Base-by-base conservation (phyloP, 306 rosid species). In the Abrus precatorius region DNA sequence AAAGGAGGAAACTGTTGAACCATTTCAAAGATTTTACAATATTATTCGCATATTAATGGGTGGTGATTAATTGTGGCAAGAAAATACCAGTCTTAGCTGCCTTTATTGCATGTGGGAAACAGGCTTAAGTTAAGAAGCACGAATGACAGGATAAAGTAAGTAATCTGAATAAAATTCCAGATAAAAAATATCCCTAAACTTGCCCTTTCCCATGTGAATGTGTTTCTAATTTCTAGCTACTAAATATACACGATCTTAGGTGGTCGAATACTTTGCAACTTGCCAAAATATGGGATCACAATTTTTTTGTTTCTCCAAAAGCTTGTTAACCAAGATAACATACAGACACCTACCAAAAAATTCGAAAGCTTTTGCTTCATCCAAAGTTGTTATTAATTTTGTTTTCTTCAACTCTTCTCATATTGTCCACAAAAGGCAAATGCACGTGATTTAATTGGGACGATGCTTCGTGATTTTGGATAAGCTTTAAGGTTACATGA, bases 21-120 rank as follows among this genome's bases (percentile, higher is more conserved):
- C 68, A 50, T 74, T 75, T 74, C 80, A 82, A 57, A 83, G 77
- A 78, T 78, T 45, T 57, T 75, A 67, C 48, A 20, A 20, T 20
- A 44, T 44, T 6, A 78, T 72, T 53, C 27, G 48, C 6, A 65
- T 54, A 55, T 49, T 79, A 77, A 59, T 60, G n/a, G 84, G 76
- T 50, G 62, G 50, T 32, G 28, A 62, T 71, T 50, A 62, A 32
- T 8, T 6, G 28, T 45, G 11, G 20, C 60, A 9, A 20, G 9
- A n/a, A 71, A 36, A 53, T 6, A 69, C 71, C 34, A 71, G 11
- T 50, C 34, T 60, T 62, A 12, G 32, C 47, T 49, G 32, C 78
- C 53, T 71, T 80, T 49, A 12, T 71, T 11, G 62, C 72, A 71
- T 7, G 62, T 36, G 83, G 83, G 83, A 45, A 59, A 32, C 59